Base-by-base conservation (phyloP, 139 green algal genomes). In the Chlorokybus atmophyticus region DNA sequence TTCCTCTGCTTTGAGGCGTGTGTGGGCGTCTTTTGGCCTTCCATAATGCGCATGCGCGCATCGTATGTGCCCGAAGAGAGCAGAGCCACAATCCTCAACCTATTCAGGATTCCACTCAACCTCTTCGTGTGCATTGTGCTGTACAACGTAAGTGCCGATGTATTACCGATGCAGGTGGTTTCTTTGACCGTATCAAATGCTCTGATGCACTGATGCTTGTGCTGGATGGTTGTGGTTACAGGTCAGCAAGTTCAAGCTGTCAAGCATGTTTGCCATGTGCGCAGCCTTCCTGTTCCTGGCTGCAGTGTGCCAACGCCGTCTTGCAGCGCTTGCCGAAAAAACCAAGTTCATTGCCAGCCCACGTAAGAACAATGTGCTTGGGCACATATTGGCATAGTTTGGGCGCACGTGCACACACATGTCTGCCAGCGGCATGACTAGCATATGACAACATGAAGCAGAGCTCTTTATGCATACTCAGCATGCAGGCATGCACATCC, bases 31-130 rank as follows among this genome's bases (percentile, higher is more conserved):
- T 97, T 97, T 77, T 97, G 90, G 90, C 90, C 90, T 0, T 83
- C 63, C 62, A 94, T 97, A 81, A 97, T 97, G 90, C 90, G 68
- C 27, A 73, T 79, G 74, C 42, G 74, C 21, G 58, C 59, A 3
- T 44, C 80, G 50, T 92, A 94, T 70, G 79, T 98, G 28, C 90
- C 90, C 0, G 90, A 98, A 70, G 86, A 95, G 62, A 71, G 84
- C 56, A 75, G 90, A 8, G 82, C 81, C 48, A 98, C 90, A 51
- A 90, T 98, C 70, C 94, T 96, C 75, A 96, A 96, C 80, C 80
- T 87, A 59, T 98, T 98, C 86, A 74, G 90, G 50, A 83, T 96
- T 21, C 90, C 90, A 0, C 79, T 98, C 57, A 96, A 96, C 78
- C 42, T 89, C 21, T 96, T 96, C 55, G 89, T 96, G 4, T 97